phyloP scores from a whole-genome alignment of 768 basidiomycete species.

The Podaxis pistillaris region DNA sequence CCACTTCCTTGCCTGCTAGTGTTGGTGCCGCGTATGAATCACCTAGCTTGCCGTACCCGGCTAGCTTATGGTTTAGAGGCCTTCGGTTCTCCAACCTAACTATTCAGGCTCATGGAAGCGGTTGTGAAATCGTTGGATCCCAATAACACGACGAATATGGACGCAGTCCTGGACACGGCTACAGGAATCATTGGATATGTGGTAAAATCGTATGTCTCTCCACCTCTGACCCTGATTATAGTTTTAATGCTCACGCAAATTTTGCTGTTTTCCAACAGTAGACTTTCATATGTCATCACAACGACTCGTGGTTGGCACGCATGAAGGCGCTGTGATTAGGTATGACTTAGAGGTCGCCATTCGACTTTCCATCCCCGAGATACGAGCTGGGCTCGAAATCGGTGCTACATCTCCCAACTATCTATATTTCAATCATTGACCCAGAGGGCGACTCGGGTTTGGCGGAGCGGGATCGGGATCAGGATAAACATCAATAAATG shows the following conservation, averaged over 20 bases:
- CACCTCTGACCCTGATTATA: background rate
- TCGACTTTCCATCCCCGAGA: slow-evolving; percentile 88
- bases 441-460: too few species aligned
- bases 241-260: background rate
- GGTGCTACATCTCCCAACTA: slow-evolving; percentile 24
- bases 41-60: slow-evolving; percentile 74
- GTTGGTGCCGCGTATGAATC: slow-evolving; percentile 61
- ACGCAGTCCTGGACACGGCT: slow-evolving; percentile 86
- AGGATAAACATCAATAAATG: too few species aligned
- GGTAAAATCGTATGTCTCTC: slow-evolving; percentile 74
- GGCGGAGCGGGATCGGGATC: too few species aligned
- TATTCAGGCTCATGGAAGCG: slow-evolving; percentile 87
- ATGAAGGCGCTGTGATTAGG: slow-evolving; percentile 92
- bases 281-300: slow-evolving; percentile 90
- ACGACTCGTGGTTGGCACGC: slow-evolving; percentile 88
- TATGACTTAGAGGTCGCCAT: slow-evolving; percentile 97
- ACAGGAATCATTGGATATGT: slow-evolving; percentile 94
- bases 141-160: slow-evolving; percentile 69
- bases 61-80: slow-evolving; percentile 80
- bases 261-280: slow-evolving; percentile 79
- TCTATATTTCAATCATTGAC: slow-evolving; percentile 37
- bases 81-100: slow-evolving; percentile 80
- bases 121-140: slow-evolving; percentile 97
- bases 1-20: slow-evolving; percentile 62
- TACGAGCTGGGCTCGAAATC: slow-evolving; percentile 1